Evolutionary conservation across 2,329 filamentous ascomycete genomes (phyloP), one percentile per base, ranked within the genome.

Genomic region (Venturia nashicola): DNA sequence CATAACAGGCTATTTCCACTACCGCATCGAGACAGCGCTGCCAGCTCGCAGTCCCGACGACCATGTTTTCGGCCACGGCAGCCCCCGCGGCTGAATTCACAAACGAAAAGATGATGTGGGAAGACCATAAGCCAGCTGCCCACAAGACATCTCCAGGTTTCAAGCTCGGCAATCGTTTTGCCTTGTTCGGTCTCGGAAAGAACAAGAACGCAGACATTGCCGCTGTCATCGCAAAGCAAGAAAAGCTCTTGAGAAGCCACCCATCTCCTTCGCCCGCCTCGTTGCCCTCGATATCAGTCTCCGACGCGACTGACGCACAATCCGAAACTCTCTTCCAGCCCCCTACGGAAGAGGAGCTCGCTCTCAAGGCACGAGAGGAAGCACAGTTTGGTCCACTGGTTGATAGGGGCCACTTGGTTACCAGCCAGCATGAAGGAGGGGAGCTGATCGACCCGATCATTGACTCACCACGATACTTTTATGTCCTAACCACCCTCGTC

Each of bases 401-500:
- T 68, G 87, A 90, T 68, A 83, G 86, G 61, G 88, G 83, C 71
- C 93, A 99, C 76, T 84, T 90, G 72, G 96, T 97, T 78, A 87
- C 89, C 67, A 97, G 92, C 80, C 86, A 88, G 75, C 91, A 95
- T 74, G 86, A 88, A 66, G 93, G 92, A 69, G 84, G 86, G 70
- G 84, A 87, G 46, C 88, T 97, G 65, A 86, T 86, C 57, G 84
- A 91, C 44, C 92, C 93, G 5, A 80, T 97, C 65, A 90, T 96
- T 73, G 94, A 99, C 72, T 93, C 97, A 75, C 93, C 94, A 51
- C 91, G 93, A 20, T 97, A 97, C 79, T 97, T 92, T 81, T 97
- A 90, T 78, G 85, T 99, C 71, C 83, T 99, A 69, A 97, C 94
- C 43, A 99, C 94, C 71, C 99, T 99, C 80, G 90, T 99, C 76